phyloP scores from a whole-genome alignment of 345 rosid genomes.

The Mangifera indica region DNA sequence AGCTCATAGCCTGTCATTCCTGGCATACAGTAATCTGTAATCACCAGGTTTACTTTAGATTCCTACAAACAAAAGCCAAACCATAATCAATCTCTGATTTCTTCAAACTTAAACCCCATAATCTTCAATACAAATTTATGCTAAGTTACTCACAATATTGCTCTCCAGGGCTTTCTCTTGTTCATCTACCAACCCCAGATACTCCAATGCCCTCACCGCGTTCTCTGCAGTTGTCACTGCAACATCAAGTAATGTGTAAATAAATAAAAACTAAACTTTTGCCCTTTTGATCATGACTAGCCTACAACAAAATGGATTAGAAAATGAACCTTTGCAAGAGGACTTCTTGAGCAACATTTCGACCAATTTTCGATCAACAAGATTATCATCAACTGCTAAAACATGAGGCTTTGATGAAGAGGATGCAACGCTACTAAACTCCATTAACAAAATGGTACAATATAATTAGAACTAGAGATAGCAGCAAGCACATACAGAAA shows the following conservation, averaged over 20 bases:
- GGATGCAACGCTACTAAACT: slow-evolving; percentile 1
- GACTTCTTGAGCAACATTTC: slow-evolving; percentile 66
- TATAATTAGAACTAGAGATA: no score
- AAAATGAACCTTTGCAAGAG: slow-evolving; percentile 61
- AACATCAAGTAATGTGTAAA: slow-evolving; percentile 10
- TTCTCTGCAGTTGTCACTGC: slow-evolving; percentile 82
- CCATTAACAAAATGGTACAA: slow-evolving; percentile 4
- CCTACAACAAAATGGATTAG: neutral
- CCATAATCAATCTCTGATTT: neutral
- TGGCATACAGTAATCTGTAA: slow-evolving; percentile 93
- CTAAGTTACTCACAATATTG: slow-evolving; percentile 20
- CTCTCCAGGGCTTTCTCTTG: slow-evolving; percentile 17
- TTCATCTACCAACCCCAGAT: slow-evolving; percentile 55
- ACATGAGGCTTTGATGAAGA: slow-evolving; percentile 56
- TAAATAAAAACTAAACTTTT: no score
- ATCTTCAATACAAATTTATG: neutral
- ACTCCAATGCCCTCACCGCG: slow-evolving; percentile 71
- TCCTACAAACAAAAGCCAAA: slow-evolving; percentile 34
- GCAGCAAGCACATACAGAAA: no score
- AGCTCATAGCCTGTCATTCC: slow-evolving; percentile 91
- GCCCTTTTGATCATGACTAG: neutral
- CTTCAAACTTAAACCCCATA: neutral
- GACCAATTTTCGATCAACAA: slow-evolving; percentile 63
- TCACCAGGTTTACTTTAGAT: slow-evolving; percentile 64
- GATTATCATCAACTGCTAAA: slow-evolving; percentile 83